phyloP scores from a whole-genome alignment of 1,284 basidiomycete genomes.

The Ceratobasidium sp. region DNA sequence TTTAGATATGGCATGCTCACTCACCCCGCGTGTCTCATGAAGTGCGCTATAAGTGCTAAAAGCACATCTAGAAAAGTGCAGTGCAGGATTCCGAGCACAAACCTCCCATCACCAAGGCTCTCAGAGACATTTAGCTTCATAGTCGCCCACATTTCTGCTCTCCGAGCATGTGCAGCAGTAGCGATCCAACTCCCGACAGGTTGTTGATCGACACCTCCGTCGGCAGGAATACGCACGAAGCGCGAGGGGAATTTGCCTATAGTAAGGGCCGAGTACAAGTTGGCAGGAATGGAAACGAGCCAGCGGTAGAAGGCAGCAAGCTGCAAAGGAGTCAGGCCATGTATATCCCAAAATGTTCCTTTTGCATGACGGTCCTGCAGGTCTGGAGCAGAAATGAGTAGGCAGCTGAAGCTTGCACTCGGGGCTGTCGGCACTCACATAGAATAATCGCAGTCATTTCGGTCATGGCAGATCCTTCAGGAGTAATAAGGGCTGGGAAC shows the following conservation, averaged over 20 bases:
- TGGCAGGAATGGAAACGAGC: conserved; percentile 46
- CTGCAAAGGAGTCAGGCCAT: conserved; percentile 39
- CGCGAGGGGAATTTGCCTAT: conserved; percentile 43
- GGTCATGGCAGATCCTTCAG: conserved; percentile 46
- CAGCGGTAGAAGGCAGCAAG: conserved; percentile 47
- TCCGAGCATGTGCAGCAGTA: conserved; percentile 2
- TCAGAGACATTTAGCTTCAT: conserved; percentile 36
- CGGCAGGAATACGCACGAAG: conserved; percentile 39
- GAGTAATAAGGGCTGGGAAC: conserved; percentile 48
- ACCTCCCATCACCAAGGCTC: conserved; percentile 34
- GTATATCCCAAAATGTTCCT: conserved; percentile 42
- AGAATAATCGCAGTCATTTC: conserved; percentile 47
- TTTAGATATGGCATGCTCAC: not conserved
- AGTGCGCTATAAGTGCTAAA: conserved; percentile 44
- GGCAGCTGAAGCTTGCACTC: not conserved
- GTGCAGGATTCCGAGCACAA: conserved; percentile 41
- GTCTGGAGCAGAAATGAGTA: conserved; percentile 24
- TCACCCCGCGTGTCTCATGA: conserved; percentile 30
- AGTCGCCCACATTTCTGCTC: conserved; percentile 43
- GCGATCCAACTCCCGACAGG: conserved; percentile 41
- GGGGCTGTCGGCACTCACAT: conserved; percentile 31
- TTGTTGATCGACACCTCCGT: conserved; percentile 16
- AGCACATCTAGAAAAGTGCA: conserved; percentile 44
- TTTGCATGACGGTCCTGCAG: conserved; percentile 44
- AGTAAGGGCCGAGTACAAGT: conserved; percentile 45